Percentiles rank a stretch among this genome's conserved stretches.
Conservation (phyloP, 306 rosid genomes). For the Gastrolobium villosum region DNA sequence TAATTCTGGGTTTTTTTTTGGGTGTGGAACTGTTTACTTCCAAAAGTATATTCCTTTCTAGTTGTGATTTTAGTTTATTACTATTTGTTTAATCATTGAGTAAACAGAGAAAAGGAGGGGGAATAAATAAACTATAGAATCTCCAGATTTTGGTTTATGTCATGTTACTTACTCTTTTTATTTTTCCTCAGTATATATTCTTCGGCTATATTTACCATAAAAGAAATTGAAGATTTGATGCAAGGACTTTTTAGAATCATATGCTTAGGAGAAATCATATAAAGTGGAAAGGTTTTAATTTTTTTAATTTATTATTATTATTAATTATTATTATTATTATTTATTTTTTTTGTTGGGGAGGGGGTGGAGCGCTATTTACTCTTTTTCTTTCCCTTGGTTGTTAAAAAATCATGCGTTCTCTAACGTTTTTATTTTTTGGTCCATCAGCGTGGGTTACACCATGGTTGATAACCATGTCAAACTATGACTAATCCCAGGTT, state of each 20-base stretch:
- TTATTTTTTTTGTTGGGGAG: background rate
- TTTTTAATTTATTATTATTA: background rate
- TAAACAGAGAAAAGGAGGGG: slow-evolving; percentile 16
- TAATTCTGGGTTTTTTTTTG: slow-evolving; percentile 31
- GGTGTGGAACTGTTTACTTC: slow-evolving; percentile 28
- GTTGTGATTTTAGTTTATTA: slow-evolving; percentile 14
- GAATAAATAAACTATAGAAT: slow-evolving; percentile 24
- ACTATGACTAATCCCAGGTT: background rate
- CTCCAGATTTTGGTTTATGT: slow-evolving; percentile 41
- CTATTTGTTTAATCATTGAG: slow-evolving; percentile 7
- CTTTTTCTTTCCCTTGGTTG: background rate
- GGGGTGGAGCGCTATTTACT: background rate
- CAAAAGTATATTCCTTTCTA: slow-evolving; percentile 41
- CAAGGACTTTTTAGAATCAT: slow-evolving; percentile 17
- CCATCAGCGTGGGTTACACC: background rate
- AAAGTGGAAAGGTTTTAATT: background rate
- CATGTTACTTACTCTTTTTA: background rate
- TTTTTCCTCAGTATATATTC: slow-evolving; percentile 5
- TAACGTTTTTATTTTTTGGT: background rate
- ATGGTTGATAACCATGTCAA: background rate
- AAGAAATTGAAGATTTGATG: slow-evolving; percentile 21
- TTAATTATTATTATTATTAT: too few relatives aligned
- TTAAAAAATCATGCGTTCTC: background rate
- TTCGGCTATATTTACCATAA: slow-evolving; percentile 1
- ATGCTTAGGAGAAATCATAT: slow-evolving; percentile 6